phyloP scores from a whole-genome alignment of 2,329 filamentous ascomycete genomes.

The Neofusicoccum umdonicola region DNA sequence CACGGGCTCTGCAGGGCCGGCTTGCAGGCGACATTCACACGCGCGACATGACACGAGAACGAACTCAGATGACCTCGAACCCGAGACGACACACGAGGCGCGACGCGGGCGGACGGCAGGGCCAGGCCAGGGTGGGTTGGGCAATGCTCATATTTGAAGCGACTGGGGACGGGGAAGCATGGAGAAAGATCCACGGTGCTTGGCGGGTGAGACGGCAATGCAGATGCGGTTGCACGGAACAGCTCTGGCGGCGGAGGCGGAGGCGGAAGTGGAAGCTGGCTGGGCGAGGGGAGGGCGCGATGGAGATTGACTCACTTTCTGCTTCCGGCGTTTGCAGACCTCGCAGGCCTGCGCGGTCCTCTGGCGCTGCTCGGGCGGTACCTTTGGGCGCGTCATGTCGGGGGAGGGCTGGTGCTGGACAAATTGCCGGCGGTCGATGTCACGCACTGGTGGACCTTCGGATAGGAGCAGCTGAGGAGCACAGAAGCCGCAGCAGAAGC shows the following conservation, averaged over 20 bases:
- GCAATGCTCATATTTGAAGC: background rate
- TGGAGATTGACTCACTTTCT: conserved; percentile 52
- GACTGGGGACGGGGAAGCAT: background rate
- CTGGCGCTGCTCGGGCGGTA: conserved; percentile 60
- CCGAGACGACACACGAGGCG: background rate
- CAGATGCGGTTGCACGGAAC: background rate
- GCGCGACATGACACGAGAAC: background rate
- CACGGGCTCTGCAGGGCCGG: background rate
- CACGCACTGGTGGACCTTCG: conserved; percentile 11
- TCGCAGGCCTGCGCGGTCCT: conserved; percentile 64
- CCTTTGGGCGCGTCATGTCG: conserved; percentile 54
- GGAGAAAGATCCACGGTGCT: background rate
- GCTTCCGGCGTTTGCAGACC: conserved; percentile 64
- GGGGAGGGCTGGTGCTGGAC: conserved; percentile 1
- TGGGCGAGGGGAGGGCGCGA: background rate
- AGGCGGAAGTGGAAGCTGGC: background rate
- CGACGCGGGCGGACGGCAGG: background rate
- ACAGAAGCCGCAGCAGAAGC: background rate
- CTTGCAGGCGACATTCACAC: background rate
- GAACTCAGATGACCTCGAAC: background rate
- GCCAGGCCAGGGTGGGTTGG: background rate
- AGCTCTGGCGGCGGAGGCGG: background rate
- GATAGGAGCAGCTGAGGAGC: conserved; percentile 6
- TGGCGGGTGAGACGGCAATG: background rate
- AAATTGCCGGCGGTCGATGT: conserved; percentile 10